phyloP scores from a whole-genome alignment of 768 basidiomycete species.

The Tremella mesenterica region DNA sequence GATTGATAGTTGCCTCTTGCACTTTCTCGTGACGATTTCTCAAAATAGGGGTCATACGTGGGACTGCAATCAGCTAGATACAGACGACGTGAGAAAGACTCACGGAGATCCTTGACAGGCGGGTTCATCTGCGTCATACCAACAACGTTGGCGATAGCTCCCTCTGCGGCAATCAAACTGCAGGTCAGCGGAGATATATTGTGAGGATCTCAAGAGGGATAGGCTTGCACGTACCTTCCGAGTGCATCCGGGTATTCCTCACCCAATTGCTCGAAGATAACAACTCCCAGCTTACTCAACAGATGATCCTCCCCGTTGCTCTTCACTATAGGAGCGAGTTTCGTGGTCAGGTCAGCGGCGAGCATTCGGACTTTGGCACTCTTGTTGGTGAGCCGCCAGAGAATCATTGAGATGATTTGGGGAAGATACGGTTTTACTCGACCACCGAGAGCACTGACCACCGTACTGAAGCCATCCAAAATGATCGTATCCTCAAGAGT shows the following conservation, averaged over 20 bases:
- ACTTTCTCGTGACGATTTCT: constrained; percentile 99
- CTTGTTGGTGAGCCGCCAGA: constrained; percentile 99
- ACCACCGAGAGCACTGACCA: constrained; percentile 87
- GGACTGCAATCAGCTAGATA: constrained; percentile 56
- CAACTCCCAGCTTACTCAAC: constrained; percentile 88
- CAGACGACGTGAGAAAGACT: constrained; percentile 46
- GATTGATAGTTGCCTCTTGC: constrained; percentile 97
- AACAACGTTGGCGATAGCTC: constrained; percentile 97
- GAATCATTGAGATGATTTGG: constrained; percentile 95
- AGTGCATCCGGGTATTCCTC: constrained; percentile 99
- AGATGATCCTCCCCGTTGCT: constrained; percentile 95
- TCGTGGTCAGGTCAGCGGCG: constrained; percentile 95
- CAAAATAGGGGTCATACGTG: constrained; percentile 99
- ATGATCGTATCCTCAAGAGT: constrained; percentile 98
- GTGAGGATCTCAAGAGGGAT: background rate
- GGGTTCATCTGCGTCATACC: constrained; percentile 99
- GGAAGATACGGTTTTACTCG: constrained; percentile 97
- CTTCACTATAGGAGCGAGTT: constrained; percentile 94
- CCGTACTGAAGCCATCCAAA: constrained; percentile 96
- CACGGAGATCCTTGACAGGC: constrained; percentile 94
- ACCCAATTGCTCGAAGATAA: constrained; percentile 95
- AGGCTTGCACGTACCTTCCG: constrained; percentile 55
- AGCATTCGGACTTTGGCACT: constrained; percentile 98
- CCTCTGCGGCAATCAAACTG: constrained; percentile 97
- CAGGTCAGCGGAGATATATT: constrained; percentile 6